These are phyloP conservation scores for Claviceps africana DNA, from an alignment of 2,329 filamentous ascomycete genomes.

Conservation along the genomic window DNA sequence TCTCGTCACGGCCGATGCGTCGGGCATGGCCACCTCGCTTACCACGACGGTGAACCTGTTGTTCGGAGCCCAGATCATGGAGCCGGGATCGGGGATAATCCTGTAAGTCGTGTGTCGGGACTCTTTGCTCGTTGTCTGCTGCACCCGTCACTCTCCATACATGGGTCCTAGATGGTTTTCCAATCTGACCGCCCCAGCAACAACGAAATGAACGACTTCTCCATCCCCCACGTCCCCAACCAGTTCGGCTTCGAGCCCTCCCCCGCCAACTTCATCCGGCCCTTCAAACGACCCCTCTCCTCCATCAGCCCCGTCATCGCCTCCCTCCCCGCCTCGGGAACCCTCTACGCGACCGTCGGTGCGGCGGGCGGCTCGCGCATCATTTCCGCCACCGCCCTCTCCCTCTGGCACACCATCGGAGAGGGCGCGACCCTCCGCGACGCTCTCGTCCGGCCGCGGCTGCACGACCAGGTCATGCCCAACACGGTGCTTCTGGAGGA, in stretches of 20 bases:
- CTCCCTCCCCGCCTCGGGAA: slow-evolving; percentile 42
- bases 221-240: slow-evolving; percentile 63
- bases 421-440: slow-evolving; percentile 41
- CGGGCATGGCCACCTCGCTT: slow-evolving; percentile 63
- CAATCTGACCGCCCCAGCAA: slow-evolving; percentile 30
- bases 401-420: slow-evolving; percentile 59
- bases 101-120: slow-evolving; percentile 34
- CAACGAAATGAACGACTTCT: slow-evolving; percentile 68
- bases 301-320: slow-evolving; percentile 71
- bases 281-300: slow-evolving; percentile 69
- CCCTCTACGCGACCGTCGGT: slow-evolving; percentile 55
- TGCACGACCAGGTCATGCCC: slow-evolving; percentile 75
- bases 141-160: too few relatives aligned
- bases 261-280: slow-evolving; percentile 65
- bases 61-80: slow-evolving; percentile 67
- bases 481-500: slow-evolving; percentile 52
- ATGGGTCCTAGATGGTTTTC: too few relatives aligned
- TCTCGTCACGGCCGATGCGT: slow-evolving; percentile 54
- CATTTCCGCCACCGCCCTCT: slow-evolving; percentile 65
- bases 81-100: slow-evolving; percentile 70
- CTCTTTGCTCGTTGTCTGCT: too few relatives aligned
- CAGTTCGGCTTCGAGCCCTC: slow-evolving; percentile 76
- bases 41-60: slow-evolving; percentile 83
- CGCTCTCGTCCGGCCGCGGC: slow-evolving; percentile 50
- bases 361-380: slow-evolving; percentile 74